Evolutionary conservation across 139 green algal genomes (phyloP).

Genomic region (Picochlorum sp.): DNA sequence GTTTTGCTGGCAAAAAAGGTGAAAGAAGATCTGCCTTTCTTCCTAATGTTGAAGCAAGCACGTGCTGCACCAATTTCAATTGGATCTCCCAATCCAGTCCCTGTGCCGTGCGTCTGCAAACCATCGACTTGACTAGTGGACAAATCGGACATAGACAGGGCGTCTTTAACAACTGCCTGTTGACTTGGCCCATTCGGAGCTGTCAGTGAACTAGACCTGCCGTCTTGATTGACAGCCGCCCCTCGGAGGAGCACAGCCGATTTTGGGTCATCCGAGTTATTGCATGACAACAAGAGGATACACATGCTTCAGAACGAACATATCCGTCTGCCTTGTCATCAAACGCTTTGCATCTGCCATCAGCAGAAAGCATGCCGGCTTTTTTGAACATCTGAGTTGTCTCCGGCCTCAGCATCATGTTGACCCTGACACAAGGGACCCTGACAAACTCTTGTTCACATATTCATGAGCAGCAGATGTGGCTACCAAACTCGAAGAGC

Average conservation of each 20-base stretch:
- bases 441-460: slow-evolving; percentile 15
- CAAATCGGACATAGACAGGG: slow-evolving; percentile 29
- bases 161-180: slow-evolving; percentile 46
- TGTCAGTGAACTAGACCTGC: slow-evolving; percentile 37
- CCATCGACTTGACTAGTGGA: slow-evolving; percentile 4
- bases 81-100: slow-evolving; percentile 75
- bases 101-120: slow-evolving; percentile 41
- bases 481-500: slow-evolving; percentile 70
- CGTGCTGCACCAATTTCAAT: slow-evolving; percentile 61
- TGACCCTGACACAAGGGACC: slow-evolving; percentile 24
- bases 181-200: slow-evolving; percentile 43
- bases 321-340: slow-evolving; percentile 47
- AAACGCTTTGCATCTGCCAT: slow-evolving; percentile 44
- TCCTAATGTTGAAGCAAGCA: slow-evolving; percentile 5
- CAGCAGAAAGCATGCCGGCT: slow-evolving; percentile 39
- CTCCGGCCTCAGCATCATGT: slow-evolving; percentile 25
- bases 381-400: slow-evolving; percentile 28
- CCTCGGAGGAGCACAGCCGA: slow-evolving; percentile 17
- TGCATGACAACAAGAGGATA: slow-evolving; percentile 11
- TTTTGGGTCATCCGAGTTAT: background rate
- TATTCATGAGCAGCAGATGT: slow-evolving; percentile 20
- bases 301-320: slow-evolving; percentile 34
- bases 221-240: slow-evolving; percentile 37
- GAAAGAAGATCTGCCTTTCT: slow-evolving; percentile 12
- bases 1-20: slow-evolving; percentile 62